These are phyloP conservation scores for Macaranga tanarius DNA, from an alignment of 441 rosid genomes.

Conservation along the genomic window DNA sequence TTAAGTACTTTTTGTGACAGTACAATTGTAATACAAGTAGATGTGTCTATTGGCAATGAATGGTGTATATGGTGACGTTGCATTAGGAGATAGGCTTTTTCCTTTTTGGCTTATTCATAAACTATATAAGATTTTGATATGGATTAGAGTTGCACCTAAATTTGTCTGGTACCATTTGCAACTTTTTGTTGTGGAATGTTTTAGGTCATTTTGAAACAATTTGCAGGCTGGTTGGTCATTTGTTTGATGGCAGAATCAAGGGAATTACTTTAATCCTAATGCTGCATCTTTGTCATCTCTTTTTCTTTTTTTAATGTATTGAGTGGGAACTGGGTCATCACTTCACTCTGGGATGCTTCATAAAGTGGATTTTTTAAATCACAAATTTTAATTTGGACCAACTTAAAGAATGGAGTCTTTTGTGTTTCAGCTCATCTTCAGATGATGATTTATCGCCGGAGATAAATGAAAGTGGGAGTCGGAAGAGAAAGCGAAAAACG, in stretches of 20 bases:
- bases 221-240: background rate
- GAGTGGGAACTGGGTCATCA: background rate
- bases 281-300: too few species aligned
- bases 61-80: background rate
- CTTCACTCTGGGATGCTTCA: background rate
- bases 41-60: background rate
- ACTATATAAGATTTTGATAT: too few species aligned
- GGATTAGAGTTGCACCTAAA: too few species aligned
- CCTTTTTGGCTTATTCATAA: too few species aligned
- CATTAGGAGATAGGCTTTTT: background rate
- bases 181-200: background rate
- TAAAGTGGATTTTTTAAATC: background rate
- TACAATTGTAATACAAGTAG: background rate
- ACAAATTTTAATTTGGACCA: background rate
- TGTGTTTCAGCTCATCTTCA: slow-evolving; percentile 44
- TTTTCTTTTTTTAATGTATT: too few species aligned
- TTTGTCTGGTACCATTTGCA: background rate
- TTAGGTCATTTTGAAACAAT: background rate
- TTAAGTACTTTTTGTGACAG: background rate
- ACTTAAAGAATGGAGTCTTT: slow-evolving; percentile 9
- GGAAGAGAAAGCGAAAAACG: slow-evolving; percentile 54
- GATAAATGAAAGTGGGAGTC: slow-evolving; percentile 28
- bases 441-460: slow-evolving; percentile 35
- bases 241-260: background rate
- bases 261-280: background rate